These are phyloP conservation scores for Orbilia javanica DNA, from an alignment of 2,329 filamentous ascomycete species.

Conservation along the genomic window DNA sequence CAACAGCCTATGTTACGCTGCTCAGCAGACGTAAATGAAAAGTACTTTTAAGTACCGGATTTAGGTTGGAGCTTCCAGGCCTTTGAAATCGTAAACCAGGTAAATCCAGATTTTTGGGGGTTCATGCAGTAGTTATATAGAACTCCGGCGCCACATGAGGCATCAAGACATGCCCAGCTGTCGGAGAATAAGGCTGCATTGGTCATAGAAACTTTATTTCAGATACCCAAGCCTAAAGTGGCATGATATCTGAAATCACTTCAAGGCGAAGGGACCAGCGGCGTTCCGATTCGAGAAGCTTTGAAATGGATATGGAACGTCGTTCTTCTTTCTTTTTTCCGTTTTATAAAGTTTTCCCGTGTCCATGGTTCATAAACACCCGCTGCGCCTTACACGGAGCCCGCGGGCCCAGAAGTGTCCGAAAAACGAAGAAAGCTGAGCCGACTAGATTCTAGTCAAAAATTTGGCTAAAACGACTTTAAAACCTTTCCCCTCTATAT, in stretches of 20 bases:
- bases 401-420: constrained; percentile 12
- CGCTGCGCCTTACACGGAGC: background rate
- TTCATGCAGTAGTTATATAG: constrained; percentile 21
- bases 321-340: constrained; percentile 13
- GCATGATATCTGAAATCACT: constrained; percentile 44
- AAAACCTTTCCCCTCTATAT: background rate
- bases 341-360: constrained; percentile 7
- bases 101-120: background rate
- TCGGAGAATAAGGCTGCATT: constrained; percentile 18
- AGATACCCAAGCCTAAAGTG: constrained; percentile 14
- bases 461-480: constrained; percentile 12
- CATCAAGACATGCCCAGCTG: background rate
- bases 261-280: background rate
- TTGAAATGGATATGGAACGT: constrained; percentile 35
- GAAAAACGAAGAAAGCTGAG: constrained; percentile 19
- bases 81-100: background rate
- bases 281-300: constrained; percentile 21
- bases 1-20: constrained; percentile 54
- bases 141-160: background rate
- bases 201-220: background rate
- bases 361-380: constrained; percentile 11
- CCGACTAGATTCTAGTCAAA: constrained; percentile 23
- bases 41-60: constrained; percentile 45
- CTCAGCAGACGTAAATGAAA: constrained; percentile 44
- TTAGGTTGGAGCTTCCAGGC: constrained; percentile 27